Base-by-base conservation (phyloP, 495 filamentous ascomycete genomes). In the Penicillium ochrochloron region DNA sequence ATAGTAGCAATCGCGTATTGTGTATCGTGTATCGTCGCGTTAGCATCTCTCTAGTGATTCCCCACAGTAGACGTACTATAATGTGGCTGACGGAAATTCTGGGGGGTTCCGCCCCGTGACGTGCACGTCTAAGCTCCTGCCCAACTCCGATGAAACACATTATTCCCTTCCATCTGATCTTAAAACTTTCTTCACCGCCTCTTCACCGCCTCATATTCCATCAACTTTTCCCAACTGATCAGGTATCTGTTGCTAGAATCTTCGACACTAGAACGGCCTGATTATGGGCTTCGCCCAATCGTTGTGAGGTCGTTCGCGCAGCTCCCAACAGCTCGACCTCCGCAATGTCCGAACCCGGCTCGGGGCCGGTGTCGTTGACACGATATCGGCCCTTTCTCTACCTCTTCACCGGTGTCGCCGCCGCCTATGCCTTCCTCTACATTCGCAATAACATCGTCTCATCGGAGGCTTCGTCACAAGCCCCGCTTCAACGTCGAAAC, bases 361-460 rank as follows among this genome's bases (percentile, higher is more conserved):
- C 77, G 29, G 71, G 73, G 62, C 70, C 75, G 39, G 67, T 76
- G 61, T 75, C 78, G 56, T 66, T 84, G 37, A 56, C 78, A 55
- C 79, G 82, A 62, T 83, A 85, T 63, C 78, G 82, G 48, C 81
- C 83, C 23, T 70, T 80, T 56, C 70, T 85, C 25, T 80, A 84
- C 71, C 74, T 84, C 33, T 72, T 83, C 35, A 79, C 82, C 37
- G 82, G 81, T 41, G 74, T 84, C 48, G 80, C 79, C 61, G 80
- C 81, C 42, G 77, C 81, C 19, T 83, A 78, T 67, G 82, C 80
- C 14, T 68, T 84, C 23, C 74, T 84, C 9, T 82, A 81, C 59
- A 75, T 84, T 19, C 79, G 75, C 48, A 80, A 76, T 48, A 73
- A 78, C 35, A 31, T 83, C 51, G 52, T 72, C 27, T 72, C 72